Percentiles rank a stretch among this genome's conserved stretches.
These are phyloP conservation scores for Trypanosoma cruzi DNA, from an alignment of 208 protist genomes.

Conservation along the genomic window DNA sequence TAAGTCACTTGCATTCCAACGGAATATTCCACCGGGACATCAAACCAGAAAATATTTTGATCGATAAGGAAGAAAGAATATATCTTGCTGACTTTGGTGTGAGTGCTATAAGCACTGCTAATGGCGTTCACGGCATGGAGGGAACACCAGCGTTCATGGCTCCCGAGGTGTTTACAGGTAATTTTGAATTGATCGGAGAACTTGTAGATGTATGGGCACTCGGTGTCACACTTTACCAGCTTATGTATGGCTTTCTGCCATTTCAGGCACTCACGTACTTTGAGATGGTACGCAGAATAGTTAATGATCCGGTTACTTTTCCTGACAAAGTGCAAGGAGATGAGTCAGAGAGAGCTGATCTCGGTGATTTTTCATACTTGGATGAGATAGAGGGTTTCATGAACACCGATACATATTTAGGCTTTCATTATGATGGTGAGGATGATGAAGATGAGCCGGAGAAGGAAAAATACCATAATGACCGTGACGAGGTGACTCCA, in stretches of 20 bases:
- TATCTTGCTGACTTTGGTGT: slow-evolving; percentile 65
- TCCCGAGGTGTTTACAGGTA: slow-evolving; percentile 44
- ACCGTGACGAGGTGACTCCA: neutral
- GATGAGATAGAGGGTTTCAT: neutral
- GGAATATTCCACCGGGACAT: slow-evolving; percentile 59
- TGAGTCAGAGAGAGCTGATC: neutral
- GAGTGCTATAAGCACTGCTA: slow-evolving; percentile 32
- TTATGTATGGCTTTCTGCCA: slow-evolving; percentile 52
- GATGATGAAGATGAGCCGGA: neutral
- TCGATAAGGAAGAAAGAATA: slow-evolving; percentile 31
- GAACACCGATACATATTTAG: too few species aligned
- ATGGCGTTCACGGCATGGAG: slow-evolving; percentile 35
- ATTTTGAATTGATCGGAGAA: slow-evolving; percentile 27
- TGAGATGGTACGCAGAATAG: slow-evolving; percentile 34
- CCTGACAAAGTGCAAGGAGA: slow-evolving; percentile 29
- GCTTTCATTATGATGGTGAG: too few species aligned
- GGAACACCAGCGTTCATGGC: slow-evolving; percentile 65
- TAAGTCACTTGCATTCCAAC: slow-evolving; percentile 46
- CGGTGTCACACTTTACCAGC: slow-evolving; percentile 59
- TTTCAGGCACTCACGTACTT: slow-evolving; percentile 34
- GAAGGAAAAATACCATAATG: neutral
- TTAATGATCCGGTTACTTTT: slow-evolving; percentile 39
- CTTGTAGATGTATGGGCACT: slow-evolving; percentile 62
- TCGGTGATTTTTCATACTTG: neutral
- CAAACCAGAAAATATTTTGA: slow-evolving; percentile 66